Percentiles rank a stretch among this genome's conserved stretches.
Conservation (phyloP, 1,284 basidiomycete species). For the Trametes polyzona region DNA sequence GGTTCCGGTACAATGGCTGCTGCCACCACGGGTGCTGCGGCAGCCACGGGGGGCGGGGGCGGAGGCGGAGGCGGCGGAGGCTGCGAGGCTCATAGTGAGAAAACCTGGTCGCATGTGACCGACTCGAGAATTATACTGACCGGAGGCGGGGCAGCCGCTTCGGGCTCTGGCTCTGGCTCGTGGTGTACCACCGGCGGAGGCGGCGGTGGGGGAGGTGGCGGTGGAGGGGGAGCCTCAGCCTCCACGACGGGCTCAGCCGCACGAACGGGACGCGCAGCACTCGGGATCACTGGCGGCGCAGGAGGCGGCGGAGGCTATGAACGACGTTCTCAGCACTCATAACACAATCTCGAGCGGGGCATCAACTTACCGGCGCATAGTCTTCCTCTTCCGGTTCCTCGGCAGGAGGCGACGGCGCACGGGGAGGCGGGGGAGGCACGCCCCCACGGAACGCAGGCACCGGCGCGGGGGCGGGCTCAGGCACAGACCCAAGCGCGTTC, state of each 20-base stretch:
- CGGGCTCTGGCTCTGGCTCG: constrained; percentile 30
- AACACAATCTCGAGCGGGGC: not conserved
- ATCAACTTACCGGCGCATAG: constrained; percentile 36
- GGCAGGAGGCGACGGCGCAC: constrained; percentile 32
- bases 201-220: constrained; percentile 43
- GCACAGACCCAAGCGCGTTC: constrained; percentile 45
- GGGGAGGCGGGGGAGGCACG: constrained; percentile 41
- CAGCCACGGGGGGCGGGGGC: constrained; percentile 35
- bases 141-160: constrained; percentile 33
- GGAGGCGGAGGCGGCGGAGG: constrained; percentile 36
- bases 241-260: constrained; percentile 38
- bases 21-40: constrained; percentile 34
- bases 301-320: constrained; percentile 41
- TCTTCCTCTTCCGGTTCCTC: constrained; percentile 39
- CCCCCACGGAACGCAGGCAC: constrained; percentile 26
- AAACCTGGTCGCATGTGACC: no score
- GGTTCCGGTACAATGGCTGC: constrained; percentile 50
- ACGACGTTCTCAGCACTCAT: not conserved
- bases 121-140: constrained; percentile 17
- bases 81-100: not conserved
- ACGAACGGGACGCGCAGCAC: constrained; percentile 34
- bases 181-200: constrained; percentile 26
- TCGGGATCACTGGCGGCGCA: constrained; percentile 32
- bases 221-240: constrained; percentile 36
- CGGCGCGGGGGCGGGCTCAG: constrained; percentile 31